A percentile compares a stretch with the other conserved stretches of the same genome.
Evolutionary conservation across 352 stramenopile genomes (phyloP).

Genomic region (Globisporangium ultimum): DNA sequence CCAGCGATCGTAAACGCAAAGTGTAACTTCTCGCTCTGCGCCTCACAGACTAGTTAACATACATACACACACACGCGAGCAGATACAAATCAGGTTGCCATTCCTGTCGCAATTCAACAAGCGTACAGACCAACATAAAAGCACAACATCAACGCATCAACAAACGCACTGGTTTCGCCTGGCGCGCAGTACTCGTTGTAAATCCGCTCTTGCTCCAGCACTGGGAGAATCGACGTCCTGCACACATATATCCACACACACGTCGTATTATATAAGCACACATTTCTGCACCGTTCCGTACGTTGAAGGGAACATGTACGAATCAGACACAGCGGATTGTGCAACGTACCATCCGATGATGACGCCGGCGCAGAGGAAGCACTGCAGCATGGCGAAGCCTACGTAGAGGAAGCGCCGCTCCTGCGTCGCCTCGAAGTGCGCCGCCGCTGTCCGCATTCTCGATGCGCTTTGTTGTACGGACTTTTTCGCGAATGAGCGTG

Average conservation of each 20-base stretch:
- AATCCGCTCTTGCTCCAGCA: constrained; percentile 54
- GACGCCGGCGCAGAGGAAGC: constrained; percentile 52
- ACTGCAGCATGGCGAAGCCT: constrained; percentile 57
- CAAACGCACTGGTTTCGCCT: constrained; percentile 34
- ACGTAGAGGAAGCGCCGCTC: constrained; percentile 36
- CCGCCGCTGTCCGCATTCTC: not conserved
- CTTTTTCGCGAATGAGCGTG: too few species aligned
- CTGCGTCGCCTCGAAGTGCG: not conserved
- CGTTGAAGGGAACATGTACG: too few species aligned
- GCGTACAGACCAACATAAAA: too few species aligned
- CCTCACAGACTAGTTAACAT: constrained; percentile 32
- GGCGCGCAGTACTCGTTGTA: constrained; percentile 50
- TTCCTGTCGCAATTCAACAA: too few species aligned
- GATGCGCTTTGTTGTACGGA: not conserved
- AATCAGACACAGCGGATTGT: too few species aligned
- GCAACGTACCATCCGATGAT: constrained; percentile 59
- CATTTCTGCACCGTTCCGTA: too few species aligned
- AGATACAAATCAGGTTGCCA: not conserved
- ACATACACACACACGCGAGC: not conserved
- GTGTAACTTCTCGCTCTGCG: constrained; percentile 53
- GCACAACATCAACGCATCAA: not conserved
- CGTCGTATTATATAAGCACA: too few species aligned
- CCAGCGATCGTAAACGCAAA: constrained; percentile 60
- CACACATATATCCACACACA: not conserved
- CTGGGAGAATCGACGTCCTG: constrained; percentile 55